Evolutionary conservation across 495 filamentous ascomycete species (phyloP), one percentile per base, ranked within the genome.

Genomic region (Trichocladium antarcticum): DNA sequence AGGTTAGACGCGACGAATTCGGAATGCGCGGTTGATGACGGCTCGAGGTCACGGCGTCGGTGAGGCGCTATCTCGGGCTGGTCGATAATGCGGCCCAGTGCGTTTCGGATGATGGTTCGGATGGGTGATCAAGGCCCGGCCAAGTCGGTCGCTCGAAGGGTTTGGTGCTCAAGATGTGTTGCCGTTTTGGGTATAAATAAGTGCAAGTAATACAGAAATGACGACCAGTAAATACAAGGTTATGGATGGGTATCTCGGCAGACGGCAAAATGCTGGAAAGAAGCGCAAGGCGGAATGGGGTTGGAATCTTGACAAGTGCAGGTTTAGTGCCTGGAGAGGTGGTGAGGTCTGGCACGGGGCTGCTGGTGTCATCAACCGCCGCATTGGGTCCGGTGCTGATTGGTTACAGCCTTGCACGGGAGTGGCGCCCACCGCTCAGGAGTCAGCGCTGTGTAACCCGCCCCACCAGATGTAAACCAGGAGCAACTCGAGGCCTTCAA

Each of bases 51-150:
- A 27, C 24, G 3, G 24, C 24, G 24, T 27, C 8, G 24, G 24
- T 27, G 24, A 3, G 4, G 3, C 24, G 24, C 4, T 27, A 27
- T 27, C 24, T 8, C 8, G 4, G 24, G 24, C 24, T 8, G 24
- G 24, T 8, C 8, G 24, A 8, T 3, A 27, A 27, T 27, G 24
- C 24, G 16, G 45, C 35, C 28, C 24, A 37, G 45, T 9, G 22
- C 12, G 45, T 39, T 48, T 48, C 37, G 28, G 46, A 35, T 21
- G 46, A 34, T n/a, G 29, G 42, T 37, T 17, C 35, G 35, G 35
- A 37, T 37, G 35, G n/a, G 16, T 12, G 41, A 15, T 16, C 24
- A 15, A 19, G 41, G 9, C 24, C 11, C 24, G 15, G 7, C 14
- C 22, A 29, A 21, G n/a, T 29, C 24, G n/a, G 11, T n/a, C n/a